phyloP scores from a whole-genome alignment of 495 filamentous ascomycete species.

The Cryomyces minteri region DNA sequence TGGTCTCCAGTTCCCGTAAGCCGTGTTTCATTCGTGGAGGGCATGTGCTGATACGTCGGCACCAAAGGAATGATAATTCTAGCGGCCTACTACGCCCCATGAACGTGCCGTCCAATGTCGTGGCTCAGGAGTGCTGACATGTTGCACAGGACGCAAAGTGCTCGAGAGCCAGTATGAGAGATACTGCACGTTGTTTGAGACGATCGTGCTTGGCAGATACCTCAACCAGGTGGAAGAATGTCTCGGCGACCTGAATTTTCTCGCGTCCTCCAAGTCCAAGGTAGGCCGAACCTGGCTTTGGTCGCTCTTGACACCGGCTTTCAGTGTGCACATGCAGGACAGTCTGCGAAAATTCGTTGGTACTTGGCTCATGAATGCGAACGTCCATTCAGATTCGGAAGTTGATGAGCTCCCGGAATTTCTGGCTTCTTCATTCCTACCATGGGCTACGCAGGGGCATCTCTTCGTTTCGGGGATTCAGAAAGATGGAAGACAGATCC shows the following conservation, averaged over 20 bases:
- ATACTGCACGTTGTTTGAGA: constrained; percentile 21
- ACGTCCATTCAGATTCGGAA: constrained; percentile 1
- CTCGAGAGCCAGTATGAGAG: constrained; percentile 11
- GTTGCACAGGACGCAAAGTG: neutral
- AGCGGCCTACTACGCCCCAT: neutral
- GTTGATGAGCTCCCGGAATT: constrained; percentile 7
- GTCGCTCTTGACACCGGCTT: constrained; percentile 12
- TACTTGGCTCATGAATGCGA: constrained; percentile 16
- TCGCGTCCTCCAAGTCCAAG: constrained; percentile 7
- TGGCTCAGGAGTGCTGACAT: neutral
- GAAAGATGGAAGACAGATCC: neutral
- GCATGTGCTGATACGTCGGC: too few species aligned
- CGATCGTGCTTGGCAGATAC: constrained; percentile 20
- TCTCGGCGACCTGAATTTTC: constrained; percentile 13
- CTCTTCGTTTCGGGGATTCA: constrained; percentile 16
- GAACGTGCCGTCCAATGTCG: neutral
- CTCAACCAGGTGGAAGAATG: constrained; percentile 23
- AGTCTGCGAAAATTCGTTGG: constrained; percentile 19
- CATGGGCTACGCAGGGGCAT: constrained; percentile 21
- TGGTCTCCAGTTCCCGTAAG: too few species aligned
- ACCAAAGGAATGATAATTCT: too few species aligned
- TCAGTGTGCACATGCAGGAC: constrained; percentile 16
- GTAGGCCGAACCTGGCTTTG: constrained; percentile 9
- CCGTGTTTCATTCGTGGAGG: too few species aligned
- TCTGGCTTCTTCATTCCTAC: constrained; percentile 12